phyloP scores from a whole-genome alignment of 2,329 filamentous ascomycete species.

The Neopestalotiopsis sp. region DNA sequence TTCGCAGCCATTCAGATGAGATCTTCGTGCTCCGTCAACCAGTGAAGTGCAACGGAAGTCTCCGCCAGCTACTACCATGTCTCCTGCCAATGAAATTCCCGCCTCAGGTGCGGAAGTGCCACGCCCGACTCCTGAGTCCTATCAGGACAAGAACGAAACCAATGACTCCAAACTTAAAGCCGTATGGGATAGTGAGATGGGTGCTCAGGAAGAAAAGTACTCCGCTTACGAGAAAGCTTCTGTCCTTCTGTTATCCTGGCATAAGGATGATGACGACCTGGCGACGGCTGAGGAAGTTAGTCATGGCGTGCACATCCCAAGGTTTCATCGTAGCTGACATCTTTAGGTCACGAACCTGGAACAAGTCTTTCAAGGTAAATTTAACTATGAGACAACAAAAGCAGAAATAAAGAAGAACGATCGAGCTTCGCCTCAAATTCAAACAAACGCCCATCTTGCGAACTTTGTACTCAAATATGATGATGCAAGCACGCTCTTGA shows the following conservation, averaged over 20 bases:
- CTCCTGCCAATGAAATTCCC: not conserved
- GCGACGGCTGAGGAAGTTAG: not conserved
- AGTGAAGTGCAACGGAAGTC: too few relatives aligned
- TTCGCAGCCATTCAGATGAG: too few relatives aligned
- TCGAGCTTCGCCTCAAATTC: not conserved
- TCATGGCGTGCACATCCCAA: not conserved
- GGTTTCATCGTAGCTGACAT: not conserved
- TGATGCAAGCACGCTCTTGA: not conserved
- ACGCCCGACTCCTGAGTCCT: not conserved
- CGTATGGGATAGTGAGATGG: not conserved
- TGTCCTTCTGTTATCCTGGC: not conserved
- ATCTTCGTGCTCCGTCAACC: too few relatives aligned
- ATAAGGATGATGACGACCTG: not conserved
- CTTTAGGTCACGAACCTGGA: not conserved
- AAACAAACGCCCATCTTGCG: not conserved
- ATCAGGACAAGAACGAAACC: not conserved
- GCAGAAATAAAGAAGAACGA: not conserved
- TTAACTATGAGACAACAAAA: not conserved
- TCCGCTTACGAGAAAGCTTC: not conserved
- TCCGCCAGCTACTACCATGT: too few relatives aligned
- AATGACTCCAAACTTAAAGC: conserved; percentile 3
- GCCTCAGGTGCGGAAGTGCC: not conserved
- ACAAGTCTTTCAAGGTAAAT: not conserved
- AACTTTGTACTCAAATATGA: not conserved
- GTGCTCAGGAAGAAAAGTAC: not conserved